Evolutionary conservation across 805 yeast genomes (phyloP), one percentile per base, ranked within the genome.

Genomic region (Lipomyces japonicus): DNA sequence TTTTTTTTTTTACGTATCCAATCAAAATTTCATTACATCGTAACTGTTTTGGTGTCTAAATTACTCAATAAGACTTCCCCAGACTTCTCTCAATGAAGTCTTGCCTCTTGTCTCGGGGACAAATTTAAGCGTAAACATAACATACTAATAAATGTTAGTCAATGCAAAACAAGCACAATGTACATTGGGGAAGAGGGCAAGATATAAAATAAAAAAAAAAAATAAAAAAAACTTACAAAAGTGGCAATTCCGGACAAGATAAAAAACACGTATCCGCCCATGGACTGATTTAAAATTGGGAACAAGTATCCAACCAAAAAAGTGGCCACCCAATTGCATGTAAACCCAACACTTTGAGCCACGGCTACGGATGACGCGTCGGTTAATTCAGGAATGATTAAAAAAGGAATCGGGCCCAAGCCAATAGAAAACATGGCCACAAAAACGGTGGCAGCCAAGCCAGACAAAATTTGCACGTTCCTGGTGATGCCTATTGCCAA

Each of bases 391-490:
- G 95, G 79, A 9, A 91, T 82, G 45, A 90, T 69, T 58, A 91
- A 70, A 69, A 93, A 91, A 37, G 98, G 98, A 47, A 93, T 89
- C 4, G 98, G 98, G 0, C 98, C 98, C 54, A 89, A 66, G 0
- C 98, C 98, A 30, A 85, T 71, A 0, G 97, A 97, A 71, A 91
- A 93, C 24, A 88, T 78, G 0, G 84, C 80, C 42, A 91, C 89
- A 64, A 88, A 90, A 0, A 76, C 63, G 46, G 87, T 77, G 0
- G 89, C 82, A 9, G 89, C 81, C 0, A 76, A 43, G 0, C 84
- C 80, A 0, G 90, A 75, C 12, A 82, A 53, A 0, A 68, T 28
- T 0, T 85, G 72, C 43, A 69, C 69, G 2, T 72, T 65, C 16
- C 65, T 54, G 18, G 78, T 62, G 34, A 91, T 83, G 2, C 95